Conservation (phyloP, 768 basidiomycete species). For the Boletus insuetus region DNA sequence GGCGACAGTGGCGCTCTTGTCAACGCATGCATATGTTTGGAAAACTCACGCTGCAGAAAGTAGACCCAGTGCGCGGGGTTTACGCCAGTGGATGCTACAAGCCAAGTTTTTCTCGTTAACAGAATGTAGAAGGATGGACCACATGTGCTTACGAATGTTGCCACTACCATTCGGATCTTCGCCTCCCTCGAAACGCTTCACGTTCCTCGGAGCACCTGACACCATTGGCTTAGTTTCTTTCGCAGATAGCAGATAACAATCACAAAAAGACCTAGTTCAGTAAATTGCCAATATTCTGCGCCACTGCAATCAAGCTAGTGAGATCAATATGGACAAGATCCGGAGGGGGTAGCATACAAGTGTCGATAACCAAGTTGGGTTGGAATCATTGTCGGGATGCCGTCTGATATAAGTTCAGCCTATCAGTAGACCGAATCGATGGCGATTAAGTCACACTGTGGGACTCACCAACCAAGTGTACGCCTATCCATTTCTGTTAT, state of each 20-base stretch:
- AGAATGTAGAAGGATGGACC: neutral
- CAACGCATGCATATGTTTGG: neutral
- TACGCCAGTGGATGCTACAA: constrained; percentile 44
- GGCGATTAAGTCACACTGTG: neutral
- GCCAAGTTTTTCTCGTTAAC: neutral
- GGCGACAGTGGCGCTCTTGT: neutral
- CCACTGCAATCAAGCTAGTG: constrained; percentile 21
- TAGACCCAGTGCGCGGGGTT: constrained; percentile 46
- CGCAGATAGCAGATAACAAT: neutral
- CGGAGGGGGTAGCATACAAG: constrained; percentile 29
- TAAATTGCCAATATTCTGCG: constrained; percentile 48
- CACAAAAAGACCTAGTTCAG: constrained; percentile 36
- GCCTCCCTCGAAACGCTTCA: constrained; percentile 40
- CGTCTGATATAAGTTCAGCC: constrained; percentile 34
- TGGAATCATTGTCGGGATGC: constrained; percentile 51
- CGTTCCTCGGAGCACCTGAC: constrained; percentile 32
- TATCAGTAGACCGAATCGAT: neutral
- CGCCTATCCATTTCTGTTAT: constrained; percentile 27
- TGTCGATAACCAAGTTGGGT: constrained; percentile 46
- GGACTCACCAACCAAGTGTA: constrained; percentile 42
- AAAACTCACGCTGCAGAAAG: constrained; percentile 42
- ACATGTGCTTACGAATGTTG: constrained; percentile 39
- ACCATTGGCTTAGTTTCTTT: neutral
- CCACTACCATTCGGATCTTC: constrained; percentile 50
- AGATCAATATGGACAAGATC: constrained; percentile 12